phyloP scores from a whole-genome alignment of 768 basidiomycete species.

The Kwoniella mangroviensis region DNA sequence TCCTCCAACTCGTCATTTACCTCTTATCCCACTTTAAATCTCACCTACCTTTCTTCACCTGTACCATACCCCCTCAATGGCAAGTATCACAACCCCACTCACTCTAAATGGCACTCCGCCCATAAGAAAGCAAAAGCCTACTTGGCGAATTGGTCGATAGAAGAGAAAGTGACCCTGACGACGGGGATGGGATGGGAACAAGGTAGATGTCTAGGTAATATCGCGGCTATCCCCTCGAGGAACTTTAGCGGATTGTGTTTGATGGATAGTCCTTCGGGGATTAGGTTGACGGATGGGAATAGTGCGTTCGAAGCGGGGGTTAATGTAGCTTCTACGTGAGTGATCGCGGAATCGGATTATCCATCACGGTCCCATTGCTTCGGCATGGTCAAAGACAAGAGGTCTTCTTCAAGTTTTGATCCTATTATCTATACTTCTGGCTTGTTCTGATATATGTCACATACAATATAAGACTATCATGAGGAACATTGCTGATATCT shows the following conservation, averaged over 20 bases:
- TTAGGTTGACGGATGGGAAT: conserved; percentile 73
- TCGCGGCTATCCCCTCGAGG: conserved; percentile 18
- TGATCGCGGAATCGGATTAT: conserved; percentile 7
- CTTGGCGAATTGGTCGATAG: conserved; percentile 63
- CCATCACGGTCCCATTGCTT: no score
- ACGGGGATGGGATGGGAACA: conserved; percentile 61
- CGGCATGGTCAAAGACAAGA: no score
- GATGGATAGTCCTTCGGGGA: conserved; percentile 70
- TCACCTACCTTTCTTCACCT: conserved; percentile 14
- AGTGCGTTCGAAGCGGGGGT: conserved; percentile 84
- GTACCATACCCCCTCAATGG: conserved; percentile 20
- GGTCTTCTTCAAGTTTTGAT: no score
- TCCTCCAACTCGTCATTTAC: not conserved
- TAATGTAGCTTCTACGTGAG: conserved; percentile 78
- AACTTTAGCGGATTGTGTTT: conserved; percentile 55
- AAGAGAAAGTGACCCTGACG: conserved; percentile 67
- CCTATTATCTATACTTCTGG: no score
- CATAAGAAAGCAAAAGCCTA: conserved; percentile 45
- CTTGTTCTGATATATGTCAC: no score
- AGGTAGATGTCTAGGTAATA: conserved; percentile 52
- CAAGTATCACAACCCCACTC: conserved; percentile 10
- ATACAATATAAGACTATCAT: no score
- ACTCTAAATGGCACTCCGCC: conserved; percentile 47
- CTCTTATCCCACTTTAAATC: not conserved
- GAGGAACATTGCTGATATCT: no score